phyloP scores from a whole-genome alignment of 257 asterid genomes.

The Plantago elongata region DNA sequence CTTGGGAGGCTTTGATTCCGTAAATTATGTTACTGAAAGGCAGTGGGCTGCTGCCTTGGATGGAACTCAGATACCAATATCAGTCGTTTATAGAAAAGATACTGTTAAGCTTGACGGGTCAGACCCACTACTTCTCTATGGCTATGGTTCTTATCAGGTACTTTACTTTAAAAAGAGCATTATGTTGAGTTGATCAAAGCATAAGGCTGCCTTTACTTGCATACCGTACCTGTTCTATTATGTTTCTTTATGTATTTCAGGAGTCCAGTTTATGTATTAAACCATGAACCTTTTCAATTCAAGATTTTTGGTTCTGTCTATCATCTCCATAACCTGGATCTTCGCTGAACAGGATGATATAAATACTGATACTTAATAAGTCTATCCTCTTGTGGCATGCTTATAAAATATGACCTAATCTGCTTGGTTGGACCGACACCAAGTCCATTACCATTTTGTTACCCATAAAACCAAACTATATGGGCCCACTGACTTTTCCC shows the following conservation, averaged over 20 bases:
- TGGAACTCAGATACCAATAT: slow-evolving; percentile 79
- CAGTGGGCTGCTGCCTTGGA: slow-evolving; percentile 88
- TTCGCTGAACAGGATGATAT: too few species aligned
- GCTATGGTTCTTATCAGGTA: slow-evolving; percentile 98
- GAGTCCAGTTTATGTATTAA: too few species aligned
- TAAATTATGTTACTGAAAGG: slow-evolving; percentile 72
- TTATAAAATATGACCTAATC: too few species aligned
- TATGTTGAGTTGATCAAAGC: slow-evolving; percentile 16
- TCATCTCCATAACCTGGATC: too few species aligned
- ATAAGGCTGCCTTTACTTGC: slow-evolving; percentile 1
- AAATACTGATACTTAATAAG: too few species aligned
- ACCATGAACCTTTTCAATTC: too few species aligned
- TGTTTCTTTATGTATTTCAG: background rate
- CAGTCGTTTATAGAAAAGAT: slow-evolving; percentile 66
- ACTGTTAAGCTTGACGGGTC: slow-evolving; percentile 82
- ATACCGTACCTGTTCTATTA: background rate
- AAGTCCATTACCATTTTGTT: too few species aligned
- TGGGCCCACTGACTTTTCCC: too few species aligned
- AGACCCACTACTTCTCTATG: slow-evolving; percentile 83
- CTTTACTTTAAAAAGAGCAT: background rate
- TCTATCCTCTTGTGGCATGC: too few species aligned
- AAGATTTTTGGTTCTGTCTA: too few species aligned
- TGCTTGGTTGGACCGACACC: too few species aligned
- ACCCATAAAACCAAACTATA: too few species aligned
- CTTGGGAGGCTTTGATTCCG: slow-evolving; percentile 81